Evolutionary conservation across 2,329 filamentous ascomycete genomes (phyloP).

Genomic region (Sphaerostilbella broomeana): DNA sequence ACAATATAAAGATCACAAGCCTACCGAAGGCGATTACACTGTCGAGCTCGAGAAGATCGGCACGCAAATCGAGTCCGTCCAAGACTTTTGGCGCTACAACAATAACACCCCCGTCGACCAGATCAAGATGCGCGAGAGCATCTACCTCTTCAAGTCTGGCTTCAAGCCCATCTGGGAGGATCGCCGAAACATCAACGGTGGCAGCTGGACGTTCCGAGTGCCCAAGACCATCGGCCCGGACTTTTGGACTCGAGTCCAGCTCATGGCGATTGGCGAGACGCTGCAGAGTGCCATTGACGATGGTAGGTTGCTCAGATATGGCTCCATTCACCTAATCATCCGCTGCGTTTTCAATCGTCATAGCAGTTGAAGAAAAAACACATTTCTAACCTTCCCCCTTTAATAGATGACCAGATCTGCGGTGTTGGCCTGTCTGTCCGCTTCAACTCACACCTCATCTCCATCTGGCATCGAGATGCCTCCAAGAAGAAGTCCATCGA

Average conservation of each 20-base stretch:
- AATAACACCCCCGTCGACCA: constrained; percentile 74
- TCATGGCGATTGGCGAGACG: constrained; percentile 77
- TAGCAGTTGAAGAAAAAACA: no score
- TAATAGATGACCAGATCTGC: constrained; percentile 73
- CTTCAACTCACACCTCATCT: constrained; percentile 83
- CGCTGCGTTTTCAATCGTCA: no score
- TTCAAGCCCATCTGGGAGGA: constrained; percentile 80
- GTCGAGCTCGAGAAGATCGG: constrained; percentile 56
- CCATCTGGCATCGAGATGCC: constrained; percentile 88
- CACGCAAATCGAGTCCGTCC: constrained; percentile 66
- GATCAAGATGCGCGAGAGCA: constrained; percentile 69
- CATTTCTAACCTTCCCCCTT: no score
- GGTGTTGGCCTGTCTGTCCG: constrained; percentile 82
- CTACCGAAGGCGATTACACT: constrained; percentile 41
- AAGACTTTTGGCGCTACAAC: constrained; percentile 79
- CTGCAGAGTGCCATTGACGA: constrained; percentile 67
- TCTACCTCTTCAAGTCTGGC: constrained; percentile 74
- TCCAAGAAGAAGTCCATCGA: constrained; percentile 74
- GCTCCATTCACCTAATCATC: no score
- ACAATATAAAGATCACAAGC: constrained; percentile 35
- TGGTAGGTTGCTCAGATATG: constrained; percentile 45
- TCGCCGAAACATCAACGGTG: constrained; percentile 75
- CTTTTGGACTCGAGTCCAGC: constrained; percentile 75
- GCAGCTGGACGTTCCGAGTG: constrained; percentile 88
- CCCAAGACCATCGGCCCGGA: constrained; percentile 66